Percentiles rank a stretch among this genome's conserved stretches.
Evolutionary conservation across 23 red algal genomes (phyloP).

Genomic region (Gracilaria gracilis): DNA sequence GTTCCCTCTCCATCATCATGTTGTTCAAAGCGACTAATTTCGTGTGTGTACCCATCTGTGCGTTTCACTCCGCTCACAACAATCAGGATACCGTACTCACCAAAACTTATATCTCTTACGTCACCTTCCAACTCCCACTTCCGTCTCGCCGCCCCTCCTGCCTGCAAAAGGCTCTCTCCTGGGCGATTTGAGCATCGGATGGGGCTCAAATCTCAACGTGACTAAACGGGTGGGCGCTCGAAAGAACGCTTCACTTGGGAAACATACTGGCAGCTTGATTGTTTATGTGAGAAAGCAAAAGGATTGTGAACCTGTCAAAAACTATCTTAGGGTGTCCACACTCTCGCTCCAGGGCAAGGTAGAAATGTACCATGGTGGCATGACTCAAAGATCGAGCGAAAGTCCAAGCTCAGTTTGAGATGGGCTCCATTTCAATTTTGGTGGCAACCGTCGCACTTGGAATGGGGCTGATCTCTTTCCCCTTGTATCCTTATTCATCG

Average conservation of each 20-base stretch:
- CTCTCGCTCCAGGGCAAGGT: conserved; percentile 31
- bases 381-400: conserved; percentile 25
- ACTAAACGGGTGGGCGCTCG: background rate
- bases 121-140: no score
- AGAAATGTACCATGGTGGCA: conserved; percentile 80
- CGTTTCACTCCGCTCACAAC: no score
- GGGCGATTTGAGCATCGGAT: conserved; percentile 3
- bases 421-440: conserved; percentile 47
- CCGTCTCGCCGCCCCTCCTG: no score
- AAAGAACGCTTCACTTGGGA: background rate
- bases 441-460: conserved; percentile 87
- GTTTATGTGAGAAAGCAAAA: conserved; percentile 51
- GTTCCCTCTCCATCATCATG: no score
- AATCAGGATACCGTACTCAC: no score
- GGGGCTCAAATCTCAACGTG: conserved; percentile 27
- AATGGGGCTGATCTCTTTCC: conserved; percentile 72
- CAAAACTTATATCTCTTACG: no score
- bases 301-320: conserved; percentile 43
- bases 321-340: conserved; percentile 12
- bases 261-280: conserved; percentile 23
- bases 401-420: conserved; percentile 66
- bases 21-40: no score
- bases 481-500: no score
- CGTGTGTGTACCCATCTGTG: no score
- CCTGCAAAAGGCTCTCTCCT: no score